Conservation (phyloP, 768 basidiomycete genomes). For the Leccinum ochraceum region DNA sequence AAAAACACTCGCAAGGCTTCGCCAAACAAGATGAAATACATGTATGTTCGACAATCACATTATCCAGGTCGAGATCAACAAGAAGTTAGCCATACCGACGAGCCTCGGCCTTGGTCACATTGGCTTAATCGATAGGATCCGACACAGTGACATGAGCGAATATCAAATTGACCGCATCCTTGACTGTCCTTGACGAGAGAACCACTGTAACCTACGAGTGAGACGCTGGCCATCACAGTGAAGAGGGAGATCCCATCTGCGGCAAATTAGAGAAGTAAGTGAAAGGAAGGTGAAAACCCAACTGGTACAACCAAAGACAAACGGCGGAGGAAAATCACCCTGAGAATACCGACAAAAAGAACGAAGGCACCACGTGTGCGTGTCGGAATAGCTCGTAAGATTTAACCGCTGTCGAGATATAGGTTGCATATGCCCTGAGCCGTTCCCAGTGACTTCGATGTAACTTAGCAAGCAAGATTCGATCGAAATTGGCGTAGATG, state of each 20-base stretch:
- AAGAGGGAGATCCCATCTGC: conserved; percentile 88
- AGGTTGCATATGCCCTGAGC: too few relatives aligned
- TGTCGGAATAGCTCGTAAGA: too few relatives aligned
- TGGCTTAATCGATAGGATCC: conserved; percentile 54
- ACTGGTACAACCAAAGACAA: too few relatives aligned
- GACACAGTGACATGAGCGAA: conserved; percentile 15
- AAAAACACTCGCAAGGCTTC: conserved; percentile 79
- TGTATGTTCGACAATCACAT: conserved; percentile 48
- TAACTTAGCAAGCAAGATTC: too few relatives aligned
- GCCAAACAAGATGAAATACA: conserved; percentile 90
- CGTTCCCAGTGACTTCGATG: too few relatives aligned
- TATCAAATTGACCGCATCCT: conserved; percentile 38
- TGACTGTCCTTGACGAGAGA: conserved; percentile 80
- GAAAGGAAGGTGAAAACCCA: conserved; percentile 3
- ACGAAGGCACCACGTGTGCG: too few relatives aligned
- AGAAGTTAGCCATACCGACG: conserved; percentile 49
- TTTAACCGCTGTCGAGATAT: too few relatives aligned
- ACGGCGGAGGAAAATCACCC: too few relatives aligned
- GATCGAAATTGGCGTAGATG: too few relatives aligned
- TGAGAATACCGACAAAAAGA: too few relatives aligned
- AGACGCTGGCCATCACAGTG: conserved; percentile 85
- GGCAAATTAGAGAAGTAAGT: conserved; percentile 3
- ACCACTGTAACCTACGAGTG: conserved; percentile 84
- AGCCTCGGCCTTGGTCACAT: conserved; percentile 64
- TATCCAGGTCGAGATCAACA: conserved; percentile 17